phyloP scores from a whole-genome alignment of 108 stramenopile species.

The Pseudonitzschia multiseries region DNA sequence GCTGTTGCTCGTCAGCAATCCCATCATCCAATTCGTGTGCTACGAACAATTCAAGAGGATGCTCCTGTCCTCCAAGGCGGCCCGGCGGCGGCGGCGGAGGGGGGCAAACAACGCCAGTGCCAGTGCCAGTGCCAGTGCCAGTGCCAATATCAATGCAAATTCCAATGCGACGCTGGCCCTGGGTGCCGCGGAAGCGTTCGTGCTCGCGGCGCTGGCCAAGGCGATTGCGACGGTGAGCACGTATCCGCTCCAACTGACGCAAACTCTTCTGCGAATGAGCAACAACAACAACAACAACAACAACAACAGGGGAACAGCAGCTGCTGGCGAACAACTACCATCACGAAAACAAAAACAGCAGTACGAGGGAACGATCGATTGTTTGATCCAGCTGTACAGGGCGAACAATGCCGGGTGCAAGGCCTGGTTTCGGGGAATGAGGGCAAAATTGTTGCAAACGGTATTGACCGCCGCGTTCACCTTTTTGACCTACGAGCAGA shows the following conservation, averaged over 20 bases:
- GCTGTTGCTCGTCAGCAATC: constrained; percentile 91
- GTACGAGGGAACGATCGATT: constrained; percentile 71
- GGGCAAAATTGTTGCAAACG: constrained; percentile 89
- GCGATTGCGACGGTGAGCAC: constrained; percentile 83
- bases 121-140: neutral
- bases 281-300: neutral
- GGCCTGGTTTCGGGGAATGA: constrained; percentile 85
- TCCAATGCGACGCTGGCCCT: constrained; percentile 17
- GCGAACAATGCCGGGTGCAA: constrained; percentile 45
- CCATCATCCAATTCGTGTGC: constrained; percentile 88
- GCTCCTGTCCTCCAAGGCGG: constrained; percentile 5
- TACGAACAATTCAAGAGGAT: constrained; percentile 82
- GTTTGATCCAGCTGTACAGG: constrained; percentile 63
- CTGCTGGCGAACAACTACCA: neutral
- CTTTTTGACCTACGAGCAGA: constrained; percentile 91
- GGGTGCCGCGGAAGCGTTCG: constrained; percentile 74
- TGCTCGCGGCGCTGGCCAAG: constrained; percentile 88
- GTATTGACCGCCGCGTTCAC: constrained; percentile 86
- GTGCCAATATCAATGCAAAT: neutral
- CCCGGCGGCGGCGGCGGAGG: no score
- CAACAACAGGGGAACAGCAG: neutral
- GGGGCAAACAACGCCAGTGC: neutral
- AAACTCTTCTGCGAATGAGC: constrained; percentile 40
- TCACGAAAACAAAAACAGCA: neutral
- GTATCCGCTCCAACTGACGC: constrained; percentile 88